Evolutionary conservation across 768 basidiomycete genomes (phyloP), one percentile per base, ranked within the genome.

Genomic region (Tubosaeta sp.): DNA sequence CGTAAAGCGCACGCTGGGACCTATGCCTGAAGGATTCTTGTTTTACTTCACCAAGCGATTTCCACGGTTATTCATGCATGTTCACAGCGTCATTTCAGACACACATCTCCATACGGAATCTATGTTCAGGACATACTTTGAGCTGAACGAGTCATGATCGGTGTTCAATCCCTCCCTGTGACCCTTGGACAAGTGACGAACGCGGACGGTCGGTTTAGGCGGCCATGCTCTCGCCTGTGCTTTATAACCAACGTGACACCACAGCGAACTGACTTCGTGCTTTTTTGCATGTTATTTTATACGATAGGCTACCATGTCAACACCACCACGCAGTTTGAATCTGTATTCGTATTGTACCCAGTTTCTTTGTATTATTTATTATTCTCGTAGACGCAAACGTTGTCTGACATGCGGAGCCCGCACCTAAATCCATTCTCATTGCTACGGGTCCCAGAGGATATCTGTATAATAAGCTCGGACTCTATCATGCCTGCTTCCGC

Each of bases 41-140:
- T 73, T 78, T 1, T 99, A 98, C 70, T 99, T 98, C 66, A 97
- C 95, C 3, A 78, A 83, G 29, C 84, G 94, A n/a, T 98, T 88
- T 73, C 97, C 97, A 13, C 76, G 72, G 14, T 78, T 98, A 9
- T 92, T 99, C 78, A 74, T 97, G 45, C 94, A 97, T 66, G 94
- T 97, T 19, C 88, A 95, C 62, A 68, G 75, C n/a, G 91, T 94
- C 60, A 78, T 99, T 58, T 77, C 79, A 9, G 74, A 78, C 29
- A 87, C 86, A 12, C 72, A 79, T n/a, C 75, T 97, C 38, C 77
- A 83, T 46, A 75, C 78, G 56, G 97, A 98, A 67, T 83, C 89
- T 14, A 91, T 94, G 86, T 98, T 98, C 74, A 82, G 84, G 65
- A 71, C 80, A 37, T 97, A 97, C 70, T 97, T 94, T 62, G 86